A percentile compares a stretch with the other conserved stretches of the same genome.
These are phyloP conservation scores for Purpureocillium lavendulum DNA, from an alignment of 2,329 filamentous ascomycete species.

Conservation along the genomic window DNA sequence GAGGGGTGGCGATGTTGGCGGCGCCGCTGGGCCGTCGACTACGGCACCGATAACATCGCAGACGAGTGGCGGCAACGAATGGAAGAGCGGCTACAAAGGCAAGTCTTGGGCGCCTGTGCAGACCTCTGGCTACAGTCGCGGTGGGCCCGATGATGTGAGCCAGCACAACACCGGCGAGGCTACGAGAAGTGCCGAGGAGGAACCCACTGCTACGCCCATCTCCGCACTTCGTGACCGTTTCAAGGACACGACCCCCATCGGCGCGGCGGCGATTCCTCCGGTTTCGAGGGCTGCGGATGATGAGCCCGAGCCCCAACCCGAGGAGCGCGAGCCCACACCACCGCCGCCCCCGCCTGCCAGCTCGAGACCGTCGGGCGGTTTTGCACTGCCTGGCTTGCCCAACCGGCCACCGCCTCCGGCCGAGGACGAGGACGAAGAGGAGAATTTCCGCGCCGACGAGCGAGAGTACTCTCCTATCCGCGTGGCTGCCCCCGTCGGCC, in stretches of 20 bases:
- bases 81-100: conserved; percentile 86
- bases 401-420: conserved; percentile 47
- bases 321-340: conserved; percentile 19
- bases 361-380: conserved; percentile 64
- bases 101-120: conserved; percentile 87
- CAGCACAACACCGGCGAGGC: conserved; percentile 57
- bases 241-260: conserved; percentile 66
- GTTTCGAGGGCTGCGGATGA: conserved; percentile 23
- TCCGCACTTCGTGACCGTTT: conserved; percentile 75
- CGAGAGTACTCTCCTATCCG: conserved; percentile 68
- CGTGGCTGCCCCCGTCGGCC: conserved; percentile 76
- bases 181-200: conserved; percentile 35
- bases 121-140: conserved; percentile 56
- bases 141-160: conserved; percentile 36
- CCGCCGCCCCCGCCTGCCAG: conserved; percentile 43
- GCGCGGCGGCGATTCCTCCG: conserved; percentile 31
- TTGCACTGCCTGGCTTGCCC: conserved; percentile 72
- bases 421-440: conserved; percentile 45
- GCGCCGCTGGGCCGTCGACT: conserved; percentile 31
- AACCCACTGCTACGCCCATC: conserved; percentile 54
- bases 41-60: conserved; percentile 56
- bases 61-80: conserved; percentile 63
- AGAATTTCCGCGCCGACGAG: conserved; percentile 40
- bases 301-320: conserved; percentile 28
- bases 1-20: conserved; percentile 40